These are phyloP conservation scores for Flaveria robusta DNA, from an alignment of 129 eudicot species.

Conservation along the genomic window DNA sequence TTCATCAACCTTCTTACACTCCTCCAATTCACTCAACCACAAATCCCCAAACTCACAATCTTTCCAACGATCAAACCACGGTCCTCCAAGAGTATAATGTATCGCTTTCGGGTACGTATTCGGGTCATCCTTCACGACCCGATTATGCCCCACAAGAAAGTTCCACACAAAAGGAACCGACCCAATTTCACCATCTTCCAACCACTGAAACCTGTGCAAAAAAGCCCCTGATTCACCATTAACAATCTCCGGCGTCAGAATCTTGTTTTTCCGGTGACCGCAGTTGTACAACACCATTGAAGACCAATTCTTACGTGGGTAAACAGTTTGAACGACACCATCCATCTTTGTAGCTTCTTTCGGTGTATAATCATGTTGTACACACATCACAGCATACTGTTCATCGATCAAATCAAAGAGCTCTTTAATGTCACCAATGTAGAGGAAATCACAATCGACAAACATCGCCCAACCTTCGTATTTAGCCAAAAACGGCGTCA, in stretches of 20 bases:
- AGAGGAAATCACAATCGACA: slow-evolving; percentile 91
- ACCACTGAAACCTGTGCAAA: slow-evolving; percentile 88
- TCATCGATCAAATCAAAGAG: slow-evolving; percentile 71
- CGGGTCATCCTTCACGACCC: slow-evolving; percentile 61
- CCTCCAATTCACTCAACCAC: slow-evolving; percentile 92
- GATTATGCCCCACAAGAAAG: slow-evolving; percentile 91
- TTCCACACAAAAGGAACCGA: slow-evolving; percentile 93
- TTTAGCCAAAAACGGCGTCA: slow-evolving; percentile 71
- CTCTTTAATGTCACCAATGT: slow-evolving; percentile 67
- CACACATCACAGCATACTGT: slow-evolving; percentile 85
- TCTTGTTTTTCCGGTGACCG: slow-evolving; percentile 72
- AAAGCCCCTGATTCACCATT: slow-evolving; percentile 75
- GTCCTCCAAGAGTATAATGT: slow-evolving; percentile 95
- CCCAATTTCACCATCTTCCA: slow-evolving; percentile 89
- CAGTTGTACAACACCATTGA: slow-evolving; percentile 97
- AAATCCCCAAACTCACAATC: slow-evolving; percentile 90
- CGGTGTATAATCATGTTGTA: slow-evolving; percentile 90
- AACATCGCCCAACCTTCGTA: slow-evolving; percentile 95
- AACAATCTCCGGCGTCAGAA: slow-evolving; percentile 79
- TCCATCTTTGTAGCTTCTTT: slow-evolving; percentile 97
- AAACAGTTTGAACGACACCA: slow-evolving; percentile 89
- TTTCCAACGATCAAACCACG: slow-evolving; percentile 96
- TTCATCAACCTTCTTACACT: slow-evolving; percentile 44
- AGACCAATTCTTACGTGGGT: slow-evolving; percentile 95
- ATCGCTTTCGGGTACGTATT: slow-evolving; percentile 74